These are phyloP conservation scores for Colletotrichum aenigma DNA, from an alignment of 2,329 filamentous ascomycete genomes.

Conservation along the genomic window DNA sequence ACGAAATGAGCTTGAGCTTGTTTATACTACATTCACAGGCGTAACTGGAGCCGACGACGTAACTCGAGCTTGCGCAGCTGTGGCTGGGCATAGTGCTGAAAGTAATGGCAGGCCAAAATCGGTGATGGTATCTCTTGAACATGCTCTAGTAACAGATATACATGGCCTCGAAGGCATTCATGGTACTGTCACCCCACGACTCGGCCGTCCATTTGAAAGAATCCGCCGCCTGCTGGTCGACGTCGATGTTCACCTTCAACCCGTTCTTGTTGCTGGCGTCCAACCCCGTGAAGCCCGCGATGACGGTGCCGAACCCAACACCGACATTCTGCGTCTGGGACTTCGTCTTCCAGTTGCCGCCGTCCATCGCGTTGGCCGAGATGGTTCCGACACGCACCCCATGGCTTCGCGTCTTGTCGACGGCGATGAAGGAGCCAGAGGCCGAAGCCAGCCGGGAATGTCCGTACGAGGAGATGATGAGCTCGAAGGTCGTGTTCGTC, in stretches of 20 bases:
- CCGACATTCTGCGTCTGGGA: neutral
- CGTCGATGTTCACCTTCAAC: neutral
- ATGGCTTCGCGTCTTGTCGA: neutral
- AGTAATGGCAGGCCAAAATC: neutral
- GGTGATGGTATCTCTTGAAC: rapidly evolving
- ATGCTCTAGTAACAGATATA: neutral
- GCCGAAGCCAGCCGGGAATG: neutral
- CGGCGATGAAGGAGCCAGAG: neutral
- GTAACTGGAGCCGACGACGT: neutral
- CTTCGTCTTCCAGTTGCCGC: neutral
- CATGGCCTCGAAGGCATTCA: neutral
- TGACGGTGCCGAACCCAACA: neutral
- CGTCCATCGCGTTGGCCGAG: neutral
- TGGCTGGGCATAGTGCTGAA: neutral
- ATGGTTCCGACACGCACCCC: neutral
- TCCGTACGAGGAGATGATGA: neutral
- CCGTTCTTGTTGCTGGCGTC: neutral
- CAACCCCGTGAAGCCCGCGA: neutral
- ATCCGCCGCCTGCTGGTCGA: neutral
- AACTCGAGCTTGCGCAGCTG: neutral
- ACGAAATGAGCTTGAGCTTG: neutral
- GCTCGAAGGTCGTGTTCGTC: neutral
- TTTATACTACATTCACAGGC: neutral
- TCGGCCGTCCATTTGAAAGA: neutral
- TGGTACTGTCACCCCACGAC: neutral